Percentiles rank a stretch among this genome's conserved stretches.
Conservation (phyloP, 345 rosid genomes). For the Citrus sinensis region DVS_A1.0 CM039163.1:44147001-44147500, state of each 20-base stretch:
- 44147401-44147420: conserved; percentile 92
- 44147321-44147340: conserved; percentile 45
- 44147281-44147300: conserved; percentile 31
- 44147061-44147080: too few relatives aligned
- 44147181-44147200: conserved; percentile 10
- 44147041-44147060: too few relatives aligned
- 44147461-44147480: neutral
- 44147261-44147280: neutral
- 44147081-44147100: too few relatives aligned
- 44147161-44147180: neutral
- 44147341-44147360: conserved; percentile 39
- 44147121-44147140: neutral
- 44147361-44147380: conserved; percentile 57
- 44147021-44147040: too few relatives aligned
- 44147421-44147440: conserved; percentile 76
- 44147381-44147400: conserved; percentile 62
- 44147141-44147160: neutral
- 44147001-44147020: too few relatives aligned
- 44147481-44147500: neutral
- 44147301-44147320: conserved; percentile 35
- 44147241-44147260: neutral
- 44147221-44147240: neutral
- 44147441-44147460: neutral
- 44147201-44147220: neutral
- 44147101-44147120: neutral